Conservation (phyloP, 495 filamentous ascomycete species). For the Aspergillus nidulans region DNA sequence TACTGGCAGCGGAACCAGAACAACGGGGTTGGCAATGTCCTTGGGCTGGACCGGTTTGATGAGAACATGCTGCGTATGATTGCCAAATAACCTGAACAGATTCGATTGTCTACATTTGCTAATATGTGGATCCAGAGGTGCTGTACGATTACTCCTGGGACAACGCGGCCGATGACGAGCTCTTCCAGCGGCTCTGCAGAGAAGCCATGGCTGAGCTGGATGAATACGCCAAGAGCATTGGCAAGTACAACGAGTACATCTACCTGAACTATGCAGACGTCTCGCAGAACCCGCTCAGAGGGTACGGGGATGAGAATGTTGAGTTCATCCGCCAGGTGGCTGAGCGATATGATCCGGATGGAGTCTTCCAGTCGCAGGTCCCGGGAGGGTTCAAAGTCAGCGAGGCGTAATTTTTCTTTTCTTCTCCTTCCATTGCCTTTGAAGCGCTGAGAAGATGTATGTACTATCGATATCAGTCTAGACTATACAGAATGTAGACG, state of each 20-base stretch:
- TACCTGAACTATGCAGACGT: slow-evolving; percentile 36
- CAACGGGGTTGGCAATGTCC: slow-evolving; percentile 21
- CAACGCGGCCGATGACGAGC: slow-evolving; percentile 13
- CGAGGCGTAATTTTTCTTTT: slow-evolving; percentile 1
- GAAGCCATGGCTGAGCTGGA: slow-evolving; percentile 14
- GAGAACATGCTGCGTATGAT: slow-evolving; percentile 20
- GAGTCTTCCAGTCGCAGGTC: slow-evolving; percentile 46
- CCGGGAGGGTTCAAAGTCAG: slow-evolving; percentile 35
- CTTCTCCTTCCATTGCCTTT: too few species aligned
- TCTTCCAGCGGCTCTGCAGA: slow-evolving; percentile 17
- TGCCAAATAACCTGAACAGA: too few species aligned
- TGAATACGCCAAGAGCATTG: slow-evolving; percentile 21
- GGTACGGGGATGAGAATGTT: slow-evolving; percentile 45
- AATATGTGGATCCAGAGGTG: slow-evolving; percentile 9
- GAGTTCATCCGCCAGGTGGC: slow-evolving; percentile 31
- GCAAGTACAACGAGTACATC: slow-evolving; percentile 21
- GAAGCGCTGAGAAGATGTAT: background rate
- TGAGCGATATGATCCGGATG: slow-evolving; percentile 46
- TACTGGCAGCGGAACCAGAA: slow-evolving; percentile 13
- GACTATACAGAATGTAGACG: too few species aligned
- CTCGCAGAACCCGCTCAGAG: slow-evolving; percentile 39
- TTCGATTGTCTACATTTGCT: background rate
- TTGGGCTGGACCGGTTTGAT: slow-evolving; percentile 23
- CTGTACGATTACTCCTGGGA: slow-evolving; percentile 24
- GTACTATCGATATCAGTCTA: background rate